Evolutionary conservation across 805 yeast genomes (phyloP).

Genomic region (Saturnispora zaruensis): DNA sequence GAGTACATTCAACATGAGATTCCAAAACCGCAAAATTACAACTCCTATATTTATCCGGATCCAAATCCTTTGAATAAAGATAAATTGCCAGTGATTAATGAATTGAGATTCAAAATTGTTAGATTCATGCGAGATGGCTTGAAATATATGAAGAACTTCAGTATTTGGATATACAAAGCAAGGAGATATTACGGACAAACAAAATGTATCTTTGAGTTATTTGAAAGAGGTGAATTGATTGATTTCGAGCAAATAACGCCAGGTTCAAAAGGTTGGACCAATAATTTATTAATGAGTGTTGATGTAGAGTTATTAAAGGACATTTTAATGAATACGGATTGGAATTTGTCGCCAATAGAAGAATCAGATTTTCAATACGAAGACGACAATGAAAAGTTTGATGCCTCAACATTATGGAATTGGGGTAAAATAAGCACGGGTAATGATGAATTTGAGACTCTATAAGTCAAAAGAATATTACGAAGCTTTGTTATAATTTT

Average conservation of each 20-base stretch:
- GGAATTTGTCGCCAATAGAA: neutral
- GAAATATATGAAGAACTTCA: constrained; percentile 6
- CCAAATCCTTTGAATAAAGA: constrained; percentile 7
- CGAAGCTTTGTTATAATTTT: neutral
- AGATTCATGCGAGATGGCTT: neutral
- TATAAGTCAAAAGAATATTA: neutral
- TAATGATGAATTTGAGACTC: constrained; percentile 3
- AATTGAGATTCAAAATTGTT: neutral
- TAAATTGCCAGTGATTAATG: neutral
- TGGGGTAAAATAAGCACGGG: constrained; percentile 6
- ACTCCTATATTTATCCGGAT: constrained; percentile 5
- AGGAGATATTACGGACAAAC: constrained; percentile 9
- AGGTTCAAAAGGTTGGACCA: constrained; percentile 5
- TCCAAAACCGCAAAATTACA: constrained; percentile 7
- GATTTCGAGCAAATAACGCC: neutral
- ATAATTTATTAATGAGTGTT: constrained; percentile 4
- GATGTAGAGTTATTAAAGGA: constrained; percentile 1
- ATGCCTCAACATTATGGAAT: constrained; percentile 4
- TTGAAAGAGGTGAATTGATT: constrained; percentile 10
- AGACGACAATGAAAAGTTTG: neutral
- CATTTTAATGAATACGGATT: neutral
- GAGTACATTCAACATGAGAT: neutral
- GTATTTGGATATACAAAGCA: constrained; percentile 10
- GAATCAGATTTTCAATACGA: neutral
- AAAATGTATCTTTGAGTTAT: constrained; percentile 10